A percentile compares a stretch with the other conserved stretches of the same genome.
These are phyloP conservation scores for Orobanche coerulescens DNA, from an alignment of 257 asterid species.

Conservation along the genomic window DNA sequence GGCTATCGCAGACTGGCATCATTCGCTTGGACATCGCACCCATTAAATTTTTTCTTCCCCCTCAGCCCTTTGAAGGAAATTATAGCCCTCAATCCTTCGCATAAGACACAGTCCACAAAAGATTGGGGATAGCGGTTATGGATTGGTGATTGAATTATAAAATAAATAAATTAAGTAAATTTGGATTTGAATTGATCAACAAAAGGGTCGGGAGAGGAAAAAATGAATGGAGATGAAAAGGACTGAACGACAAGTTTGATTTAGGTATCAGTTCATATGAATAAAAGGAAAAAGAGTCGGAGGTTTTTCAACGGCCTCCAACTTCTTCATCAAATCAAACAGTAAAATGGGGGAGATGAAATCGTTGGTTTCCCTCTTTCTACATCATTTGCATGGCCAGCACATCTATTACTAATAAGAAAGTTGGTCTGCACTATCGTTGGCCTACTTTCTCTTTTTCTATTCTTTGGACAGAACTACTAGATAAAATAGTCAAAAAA, in stretches of 20 bases:
- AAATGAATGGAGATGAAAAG: neutral
- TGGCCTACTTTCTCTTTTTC: too few relatives aligned
- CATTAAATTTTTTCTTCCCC: constrained; percentile 36
- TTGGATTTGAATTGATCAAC: constrained; percentile 16
- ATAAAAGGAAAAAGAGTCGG: constrained; percentile 24
- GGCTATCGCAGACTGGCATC: constrained; percentile 55
- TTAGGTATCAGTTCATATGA: constrained; percentile 24
- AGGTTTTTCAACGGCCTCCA: constrained; percentile 42
- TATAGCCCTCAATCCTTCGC: constrained; percentile 20
- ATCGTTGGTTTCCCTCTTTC: neutral
- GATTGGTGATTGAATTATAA: neutral
- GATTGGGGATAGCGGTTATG: neutral
- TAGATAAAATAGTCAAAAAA: too few relatives aligned
- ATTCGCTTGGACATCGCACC: constrained; percentile 48
- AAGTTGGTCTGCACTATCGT: too few relatives aligned
- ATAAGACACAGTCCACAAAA: neutral
- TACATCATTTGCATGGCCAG: constrained; percentile 27
- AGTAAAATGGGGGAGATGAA: constrained; percentile 25
- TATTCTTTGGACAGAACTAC: too few relatives aligned
- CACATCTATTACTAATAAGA: too few relatives aligned
- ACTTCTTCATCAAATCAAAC: constrained; percentile 25
- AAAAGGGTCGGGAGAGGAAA: neutral
- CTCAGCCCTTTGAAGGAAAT: constrained; percentile 16
- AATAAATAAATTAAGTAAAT: neutral
- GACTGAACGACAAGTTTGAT: neutral